phyloP scores from a whole-genome alignment of 2,329 filamentous ascomycete species.

The Colletotrichum endophyticum region DNA sequence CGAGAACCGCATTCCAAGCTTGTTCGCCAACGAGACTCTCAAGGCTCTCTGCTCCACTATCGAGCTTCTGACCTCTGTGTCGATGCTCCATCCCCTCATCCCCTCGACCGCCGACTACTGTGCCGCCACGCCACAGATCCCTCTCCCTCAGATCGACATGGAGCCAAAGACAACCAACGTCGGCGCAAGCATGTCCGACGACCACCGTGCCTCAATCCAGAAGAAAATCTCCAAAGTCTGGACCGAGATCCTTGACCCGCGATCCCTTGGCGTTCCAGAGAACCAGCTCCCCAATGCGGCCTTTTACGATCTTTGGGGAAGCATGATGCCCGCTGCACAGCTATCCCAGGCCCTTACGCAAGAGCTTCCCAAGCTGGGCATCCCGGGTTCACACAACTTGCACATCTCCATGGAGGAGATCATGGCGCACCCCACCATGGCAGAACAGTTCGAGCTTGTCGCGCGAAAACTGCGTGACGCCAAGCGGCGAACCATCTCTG shows the following conservation, averaged over 20 bases:
- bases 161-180: conserved; percentile 25
- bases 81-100: conserved; percentile 49
- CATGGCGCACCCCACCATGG: conserved; percentile 54
- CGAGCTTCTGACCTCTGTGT: conserved; percentile 49
- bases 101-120: conserved; percentile 48
- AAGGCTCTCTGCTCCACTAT: conserved; percentile 50
- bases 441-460: conserved; percentile 51
- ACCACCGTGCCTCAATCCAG: conserved; percentile 46
- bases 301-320: conserved; percentile 57
- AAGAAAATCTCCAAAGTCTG: conserved; percentile 47
- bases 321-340: conserved; percentile 52
- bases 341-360: conserved; percentile 50
- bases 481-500: conserved; percentile 9
- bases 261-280: conserved; percentile 42
- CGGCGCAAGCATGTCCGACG: conserved; percentile 36
- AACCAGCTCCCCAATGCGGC: conserved; percentile 47
- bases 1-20: conserved; percentile 43
- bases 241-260: conserved; percentile 47
- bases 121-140: conserved; percentile 43
- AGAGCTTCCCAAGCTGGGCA: conserved; percentile 39
- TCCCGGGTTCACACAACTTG: conserved; percentile 42
- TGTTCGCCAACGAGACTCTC: conserved; percentile 50
- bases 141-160: conserved; percentile 35
- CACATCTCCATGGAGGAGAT: conserved; percentile 52
- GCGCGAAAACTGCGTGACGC: conserved; percentile 28